Percentiles rank a stretch among this genome's conserved stretches.
Evolutionary conservation across 1,284 basidiomycete genomes (phyloP).

Genomic region (Marasmius sp.): DNA sequence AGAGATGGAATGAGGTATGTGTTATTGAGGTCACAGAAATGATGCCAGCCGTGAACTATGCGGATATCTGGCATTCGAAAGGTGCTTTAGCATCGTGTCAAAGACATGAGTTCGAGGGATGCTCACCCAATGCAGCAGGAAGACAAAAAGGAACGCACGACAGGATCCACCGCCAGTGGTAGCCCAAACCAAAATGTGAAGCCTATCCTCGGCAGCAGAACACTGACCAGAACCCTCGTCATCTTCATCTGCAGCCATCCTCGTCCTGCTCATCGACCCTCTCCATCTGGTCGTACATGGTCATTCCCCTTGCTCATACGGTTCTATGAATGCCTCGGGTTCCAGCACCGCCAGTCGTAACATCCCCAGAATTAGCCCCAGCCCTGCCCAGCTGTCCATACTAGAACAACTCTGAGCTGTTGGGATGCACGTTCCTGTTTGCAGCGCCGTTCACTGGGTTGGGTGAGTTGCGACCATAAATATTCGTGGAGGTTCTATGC

Average conservation of each 20-base stretch:
- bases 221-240: slow-evolving; percentile 48
- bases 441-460: slow-evolving; percentile 35
- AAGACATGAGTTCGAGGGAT: neutral
- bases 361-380: slow-evolving; percentile 46
- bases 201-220: slow-evolving; percentile 48
- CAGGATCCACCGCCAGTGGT: slow-evolving; percentile 8
- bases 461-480: slow-evolving; percentile 61
- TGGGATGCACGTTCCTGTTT: slow-evolving; percentile 41
- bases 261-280: slow-evolving; percentile 46
- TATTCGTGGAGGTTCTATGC: slow-evolving; percentile 43
- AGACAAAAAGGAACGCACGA: neutral
- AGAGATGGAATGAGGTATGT: neutral
- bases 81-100: neutral
- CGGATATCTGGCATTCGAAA: neutral
- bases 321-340: slow-evolving; percentile 30
- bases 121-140: neutral
- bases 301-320: slow-evolving; percentile 47
- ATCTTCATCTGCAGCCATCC: slow-evolving; percentile 46
- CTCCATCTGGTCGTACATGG: slow-evolving; percentile 56
- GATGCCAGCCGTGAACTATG: neutral
- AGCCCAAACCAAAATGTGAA: neutral
- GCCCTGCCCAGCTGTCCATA: slow-evolving; percentile 56
- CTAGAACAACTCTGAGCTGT: slow-evolving; percentile 60
- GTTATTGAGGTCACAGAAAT: neutral
- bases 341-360: slow-evolving; percentile 39